A percentile compares a stretch with the other conserved stretches of the same genome.
Conservation (phyloP, 2,329 filamentous ascomycete species). For the Alternaria tenuissima region DNA sequence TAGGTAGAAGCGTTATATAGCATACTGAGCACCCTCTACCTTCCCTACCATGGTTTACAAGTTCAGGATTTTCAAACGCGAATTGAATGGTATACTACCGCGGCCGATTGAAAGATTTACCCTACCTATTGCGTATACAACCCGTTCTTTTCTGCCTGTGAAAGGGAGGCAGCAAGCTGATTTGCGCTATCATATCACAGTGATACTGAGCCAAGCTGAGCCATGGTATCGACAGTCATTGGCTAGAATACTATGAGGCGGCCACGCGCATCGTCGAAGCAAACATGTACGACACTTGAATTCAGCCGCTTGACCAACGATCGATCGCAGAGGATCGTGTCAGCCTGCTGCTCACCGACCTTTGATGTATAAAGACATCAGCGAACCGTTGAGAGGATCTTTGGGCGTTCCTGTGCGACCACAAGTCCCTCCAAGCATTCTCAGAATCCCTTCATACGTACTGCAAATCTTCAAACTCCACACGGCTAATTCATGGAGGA, state of each 20-base stretch:
- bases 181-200: background rate
- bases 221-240: background rate
- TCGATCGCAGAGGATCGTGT: background rate
- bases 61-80: background rate
- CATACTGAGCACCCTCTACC: background rate
- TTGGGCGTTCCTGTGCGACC: background rate
- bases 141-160: background rate
- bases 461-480: background rate
- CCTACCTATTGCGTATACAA: background rate
- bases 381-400: background rate
- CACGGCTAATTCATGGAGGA: background rate
- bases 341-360: background rate
- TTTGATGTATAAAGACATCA: background rate
- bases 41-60: background rate
- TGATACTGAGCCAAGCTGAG: background rate
- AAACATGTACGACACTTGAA: background rate
- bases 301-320: background rate
- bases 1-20: background rate
- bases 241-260: background rate
- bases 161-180: background rate
- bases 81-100: background rate
- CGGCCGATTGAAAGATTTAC: background rate
- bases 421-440: background rate
- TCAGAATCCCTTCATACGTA: background rate
- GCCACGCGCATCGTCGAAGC: background rate